A percentile compares a stretch with the other conserved stretches of the same genome.
Conservation (phyloP, 2,329 filamentous ascomycete species). For the Taxawa tesnikishii region DNA sequence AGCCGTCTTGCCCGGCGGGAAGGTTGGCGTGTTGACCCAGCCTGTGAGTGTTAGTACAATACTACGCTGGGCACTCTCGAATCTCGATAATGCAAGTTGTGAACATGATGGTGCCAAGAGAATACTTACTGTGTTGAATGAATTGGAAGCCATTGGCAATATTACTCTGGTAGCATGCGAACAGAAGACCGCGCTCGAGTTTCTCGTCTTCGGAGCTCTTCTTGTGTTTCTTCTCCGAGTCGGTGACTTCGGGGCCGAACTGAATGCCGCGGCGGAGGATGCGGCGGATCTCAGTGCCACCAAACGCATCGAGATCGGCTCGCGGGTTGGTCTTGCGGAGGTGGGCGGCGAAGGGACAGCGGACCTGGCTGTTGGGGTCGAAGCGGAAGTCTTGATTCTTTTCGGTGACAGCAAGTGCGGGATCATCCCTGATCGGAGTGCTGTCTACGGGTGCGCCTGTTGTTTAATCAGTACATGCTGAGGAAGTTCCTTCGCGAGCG, state of each 20-base stretch:
- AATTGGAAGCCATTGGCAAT: conserved; percentile 29
- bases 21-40: conserved; percentile 15
- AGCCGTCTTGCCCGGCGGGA: conserved; percentile 13
- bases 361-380: conserved; percentile 17
- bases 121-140: conserved; percentile 21
- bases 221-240: conserved; percentile 19
- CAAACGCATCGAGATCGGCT: conserved; percentile 16
- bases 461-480: too few relatives aligned
- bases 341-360: conserved; percentile 35
- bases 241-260: conserved; percentile 26
- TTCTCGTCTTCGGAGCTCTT: conserved; percentile 20
- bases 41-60: not conserved
- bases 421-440: conserved; percentile 15
- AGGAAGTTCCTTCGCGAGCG: too few relatives aligned
- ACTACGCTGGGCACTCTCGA: too few relatives aligned
- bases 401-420: conserved; percentile 9
- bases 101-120: not conserved
- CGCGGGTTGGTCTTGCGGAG: conserved; percentile 36
- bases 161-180: conserved; percentile 33
- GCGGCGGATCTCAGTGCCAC: conserved; percentile 12
- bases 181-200: conserved; percentile 34
- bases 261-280: conserved; percentile 35
- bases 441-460: conserved; percentile 20
- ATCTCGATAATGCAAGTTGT: too few relatives aligned
- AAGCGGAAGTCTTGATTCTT: conserved; percentile 27